Base-by-base conservation (phyloP, 148 eudicot genomes). In the Rhododendron ferrugineum region DNA sequence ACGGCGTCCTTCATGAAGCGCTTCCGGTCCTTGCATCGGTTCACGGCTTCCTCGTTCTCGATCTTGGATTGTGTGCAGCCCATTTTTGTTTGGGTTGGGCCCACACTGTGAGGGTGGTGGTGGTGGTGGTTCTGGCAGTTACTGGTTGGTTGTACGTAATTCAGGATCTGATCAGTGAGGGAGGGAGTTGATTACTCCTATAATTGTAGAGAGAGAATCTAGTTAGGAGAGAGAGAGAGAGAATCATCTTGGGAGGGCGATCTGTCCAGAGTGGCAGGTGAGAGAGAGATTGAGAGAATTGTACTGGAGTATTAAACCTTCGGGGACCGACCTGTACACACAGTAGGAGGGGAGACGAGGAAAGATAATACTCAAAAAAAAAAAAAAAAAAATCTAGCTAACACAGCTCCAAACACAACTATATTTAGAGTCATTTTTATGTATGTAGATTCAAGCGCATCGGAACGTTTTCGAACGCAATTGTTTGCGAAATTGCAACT, bases 31-130 rank as follows among this genome's bases (percentile, higher is more conserved):
- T 93, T 96, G 92, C 98, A 96, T 76, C 98, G 84, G 10, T 91
- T 82, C 8, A 96, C 96, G 1, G 94, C 90, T 66, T 96, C 98
- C 50, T 96, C 98, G 85, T 93, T 93, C 92, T 96, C 98, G 93
- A 96, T 93, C 91, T 94, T 96, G 7, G 98, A 96, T 86, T 96
- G 98, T 0, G 93, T 88, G 83, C 98, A 94, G 0, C 98, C 98
- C 98, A 96, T 95, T 46, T 30, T 92, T 44, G 42, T 40, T 40
- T 40, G 42, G 42, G 6, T 40, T 30, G 80, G 52, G 54, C 47
- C 78, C 34, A 37, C 34, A 37, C 76, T 3, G 4, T 26, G 13
- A 4, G 11, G 52, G 52, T 47, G 0, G 14, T 18, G 0, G 0
- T 36, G 47, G 30, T 5, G 78, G 78, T 16, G 78, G 42, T 74